A percentile compares a stretch with the other conserved stretches of the same genome.
Conservation (phyloP, 345 rosid species). For the Citrus maxima region DNA sequence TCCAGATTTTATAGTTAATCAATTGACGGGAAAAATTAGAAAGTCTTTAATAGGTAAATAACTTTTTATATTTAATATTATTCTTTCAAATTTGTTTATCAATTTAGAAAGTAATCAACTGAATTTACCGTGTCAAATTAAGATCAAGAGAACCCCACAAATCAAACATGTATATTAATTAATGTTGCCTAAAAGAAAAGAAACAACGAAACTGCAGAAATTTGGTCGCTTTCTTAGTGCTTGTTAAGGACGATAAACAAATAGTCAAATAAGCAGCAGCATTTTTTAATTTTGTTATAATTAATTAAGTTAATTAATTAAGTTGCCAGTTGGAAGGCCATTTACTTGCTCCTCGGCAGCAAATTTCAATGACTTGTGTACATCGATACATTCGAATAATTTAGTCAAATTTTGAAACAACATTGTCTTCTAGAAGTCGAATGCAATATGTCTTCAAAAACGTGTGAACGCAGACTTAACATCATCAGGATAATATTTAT, state of each 20-base stretch:
- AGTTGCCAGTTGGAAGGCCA: neutral
- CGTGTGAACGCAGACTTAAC: no score
- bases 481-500: no score
- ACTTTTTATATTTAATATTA: no score
- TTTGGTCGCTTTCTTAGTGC: neutral
- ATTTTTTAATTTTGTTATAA: neutral
- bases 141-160: neutral
- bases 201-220: no score
- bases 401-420: slow-evolving; percentile 1
- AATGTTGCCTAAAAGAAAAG: no score
- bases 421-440: neutral
- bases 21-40: no score
- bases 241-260: neutral
- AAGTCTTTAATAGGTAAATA: no score
- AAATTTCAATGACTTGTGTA: neutral
- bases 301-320: neutral
- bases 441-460: no score
- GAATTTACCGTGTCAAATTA: neutral
- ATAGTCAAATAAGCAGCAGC: neutral
- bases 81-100: no score
- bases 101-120: neutral
- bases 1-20: no score
- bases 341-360: neutral
- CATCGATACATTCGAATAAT: neutral
- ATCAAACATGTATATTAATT: neutral